Base-by-base conservation (phyloP, 306 rosid species). In the Purshia tridentata region DNA sequence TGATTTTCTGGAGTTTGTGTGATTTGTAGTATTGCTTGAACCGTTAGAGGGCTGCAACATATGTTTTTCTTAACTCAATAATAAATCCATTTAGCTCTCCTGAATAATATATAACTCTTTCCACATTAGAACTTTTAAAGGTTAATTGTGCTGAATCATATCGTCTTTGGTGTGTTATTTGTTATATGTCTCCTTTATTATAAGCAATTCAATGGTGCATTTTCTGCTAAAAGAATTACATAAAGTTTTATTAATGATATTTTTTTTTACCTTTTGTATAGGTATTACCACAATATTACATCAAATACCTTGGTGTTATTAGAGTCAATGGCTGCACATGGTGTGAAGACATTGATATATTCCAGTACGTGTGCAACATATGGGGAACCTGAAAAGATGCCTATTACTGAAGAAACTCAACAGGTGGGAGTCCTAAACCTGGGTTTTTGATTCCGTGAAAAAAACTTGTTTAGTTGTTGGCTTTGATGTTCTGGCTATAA, bases 311-410 rank as follows among this genome's bases (percentile, higher is more conserved):
- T 94, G 89, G 76, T 84, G 71, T 90, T 91, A 37, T 74, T 94
- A 80, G 99, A 94, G 88, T 60, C 91, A 69, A 94, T 94, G 91
- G 91, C 88, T 60, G 85, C 83, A 57, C 86, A 91, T 72, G 90
- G 87, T 77, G 97, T 94, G 73, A 91, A 84, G 80, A 91, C 90
- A 18, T 80, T 94, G 75, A 91, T 94, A 70, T 94, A 94, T 81
- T 94, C 99, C 62, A 94, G 99, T 78, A 94, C 99, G 15, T 94
- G 99, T 74, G 99, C 99, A 73, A 94, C 99, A 37, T 94, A 94
- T 13, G 99, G 99, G 69, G 99, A 94, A 76, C 99, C 99, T 48
- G 90, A 89, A 44, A 91, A 88, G 90, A 94, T 94, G 99, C 99
- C 99, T 19, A 94, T 94, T 68, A 94, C 97, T 35, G 97, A 94